Base-by-base conservation (phyloP, 2,329 filamentous ascomycete genomes). In the Colletotrichum sp. region DNA sequence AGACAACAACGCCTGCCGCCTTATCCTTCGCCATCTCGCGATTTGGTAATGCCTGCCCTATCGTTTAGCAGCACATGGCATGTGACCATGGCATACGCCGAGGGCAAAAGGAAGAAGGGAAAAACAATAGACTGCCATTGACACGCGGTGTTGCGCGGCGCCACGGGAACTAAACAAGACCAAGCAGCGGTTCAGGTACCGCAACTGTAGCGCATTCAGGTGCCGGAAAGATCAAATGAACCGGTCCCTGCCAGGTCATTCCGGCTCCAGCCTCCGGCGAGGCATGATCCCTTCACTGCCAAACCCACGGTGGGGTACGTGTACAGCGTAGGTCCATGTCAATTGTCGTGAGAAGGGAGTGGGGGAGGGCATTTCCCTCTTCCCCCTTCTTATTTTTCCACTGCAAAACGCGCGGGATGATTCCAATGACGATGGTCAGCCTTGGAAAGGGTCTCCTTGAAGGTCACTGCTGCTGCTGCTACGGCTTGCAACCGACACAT, bases 211-310 rank as follows among this genome's bases (percentile, higher is more conserved):
- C 32, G 13, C 16, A 70, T 24, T 32, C 21, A 74, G 59, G 32
- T 39, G 16, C 71, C 71, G 44, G 34, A 70, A 34, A 64, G 10
- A 70, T 36, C 57, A 74, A 70, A 70, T 44, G 67, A 65, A 75
- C 68, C 21, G 34, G 34, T 52, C 60, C 49, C 60, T 71, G 60
- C 36, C 68, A 60, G 34, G 16, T 34, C 52, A 49, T 71, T 36
- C 62, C 72, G 72, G 59, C 72, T 52, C 26, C 18, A 57, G 57
- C 59, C 60, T 65, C 59, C 39, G 68, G 72, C 34, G 60, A 66
- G 36, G 49, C 68, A 71, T 67, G 18, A 66, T 66, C 60, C 68
- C 60, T 75, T 36, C 32, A 26, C 32, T 60, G 26, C 10, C 30
- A 34, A 62, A 30, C 16, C 39, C 28, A 66, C 30, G 44, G 28